These are phyloP conservation scores for Ammopiptanthus mongolicus DNA, from an alignment of 306 rosid species.

Conservation along the genomic window DNA sequence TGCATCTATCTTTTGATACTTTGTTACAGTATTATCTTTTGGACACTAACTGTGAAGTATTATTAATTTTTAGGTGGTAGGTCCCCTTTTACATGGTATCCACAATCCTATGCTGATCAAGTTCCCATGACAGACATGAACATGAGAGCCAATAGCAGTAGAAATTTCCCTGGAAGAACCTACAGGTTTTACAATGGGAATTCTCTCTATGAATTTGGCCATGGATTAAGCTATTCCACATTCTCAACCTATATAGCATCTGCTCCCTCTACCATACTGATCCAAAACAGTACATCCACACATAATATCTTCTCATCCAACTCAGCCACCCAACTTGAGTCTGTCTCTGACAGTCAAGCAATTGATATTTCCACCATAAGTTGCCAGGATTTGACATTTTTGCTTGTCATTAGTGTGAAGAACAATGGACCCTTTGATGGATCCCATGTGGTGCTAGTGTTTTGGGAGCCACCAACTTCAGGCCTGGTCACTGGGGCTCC, in stretches of 20 bases:
- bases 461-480: constrained; percentile 38
- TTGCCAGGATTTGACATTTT: constrained; percentile 33
- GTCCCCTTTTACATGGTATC: constrained; percentile 76
- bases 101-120: constrained; percentile 53
- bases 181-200: constrained; percentile 59
- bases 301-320: constrained; percentile 5
- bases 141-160: constrained; percentile 57
- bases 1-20: not conserved
- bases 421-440: constrained; percentile 55
- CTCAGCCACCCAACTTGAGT: not conserved
- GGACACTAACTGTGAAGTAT: not conserved
- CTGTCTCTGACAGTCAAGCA: constrained; percentile 8
- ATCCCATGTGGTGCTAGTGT: constrained; percentile 46
- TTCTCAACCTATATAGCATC: constrained; percentile 40
- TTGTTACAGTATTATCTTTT: not conserved
- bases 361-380: constrained; percentile 41
- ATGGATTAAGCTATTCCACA: constrained; percentile 61
- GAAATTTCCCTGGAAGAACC: constrained; percentile 67
- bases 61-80: constrained; percentile 45
- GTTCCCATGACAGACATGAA: constrained; percentile 82
- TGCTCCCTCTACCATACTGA: constrained; percentile 43
- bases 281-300: constrained; percentile 20
- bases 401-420: constrained; percentile 38
- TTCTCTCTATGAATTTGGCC: constrained; percentile 55
- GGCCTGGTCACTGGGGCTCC: constrained; percentile 37